Evolutionary conservation across 1,139 yeast species (phyloP), one percentile per base, ranked within the genome.

Genomic region (Hanseniaspora uvarum): DNA sequence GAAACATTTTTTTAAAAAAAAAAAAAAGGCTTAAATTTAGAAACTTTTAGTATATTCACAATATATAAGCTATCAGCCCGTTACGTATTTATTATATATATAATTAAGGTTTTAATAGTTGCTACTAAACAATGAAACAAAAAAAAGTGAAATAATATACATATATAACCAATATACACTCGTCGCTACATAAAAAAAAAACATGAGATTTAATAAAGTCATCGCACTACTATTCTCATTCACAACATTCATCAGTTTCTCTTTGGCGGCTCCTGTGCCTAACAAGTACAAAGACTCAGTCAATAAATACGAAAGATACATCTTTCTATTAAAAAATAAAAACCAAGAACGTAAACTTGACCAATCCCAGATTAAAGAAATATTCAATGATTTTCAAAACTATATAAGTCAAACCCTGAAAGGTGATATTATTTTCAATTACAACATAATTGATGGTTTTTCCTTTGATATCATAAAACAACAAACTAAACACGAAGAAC

Each of bases 361-460:
- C 5, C 24, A 40, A 16, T 26, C 23, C 7, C 11, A 31, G 10
- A 5, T 31, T 2, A 37, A 26, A 4, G 39, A 36, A 5, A 12
- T 18, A 4, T 11, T 46, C 6, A 44, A 56, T 53, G 68, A 62
- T 33, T 56, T 60, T 5, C 63, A 67, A 18, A 65, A 65, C 46
- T 51, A 57, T 50, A 61, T 64, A 54, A 62, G 67, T 54, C 63
- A 61, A 54, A 58, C 58, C 24, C 57, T 67, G n/a, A 71, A 72
- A 5, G 72, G 69, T 11, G 57, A 59, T 46, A 65, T 71, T 57
- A 63, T 66, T 45, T 65, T 67, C 58, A 69, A 70, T 57, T 71
- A 67, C 62, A 63, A 69, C 8, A 67, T 70, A 19, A 60, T 71
- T 53, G 63, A 65, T 55, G 73, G 73, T 1, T 69, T 70, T 59